Conservation (phyloP, 768 basidiomycete species). For the Boletus speciosus region DNA sequence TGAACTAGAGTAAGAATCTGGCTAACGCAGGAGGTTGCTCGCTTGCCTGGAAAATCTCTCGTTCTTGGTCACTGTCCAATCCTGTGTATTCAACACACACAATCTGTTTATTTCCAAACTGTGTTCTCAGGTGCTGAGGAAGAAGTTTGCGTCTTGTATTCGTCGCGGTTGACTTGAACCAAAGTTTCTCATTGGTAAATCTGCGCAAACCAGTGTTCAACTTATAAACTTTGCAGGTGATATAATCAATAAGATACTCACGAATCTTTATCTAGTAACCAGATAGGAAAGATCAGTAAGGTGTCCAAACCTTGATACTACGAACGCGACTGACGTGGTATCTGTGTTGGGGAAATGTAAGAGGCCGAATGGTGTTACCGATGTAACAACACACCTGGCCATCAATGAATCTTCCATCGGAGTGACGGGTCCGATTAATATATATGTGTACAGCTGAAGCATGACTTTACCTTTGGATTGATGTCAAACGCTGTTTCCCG, state of each 20-base stretch:
- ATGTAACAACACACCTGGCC: conserved; percentile 44
- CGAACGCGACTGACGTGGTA: conserved; percentile 37
- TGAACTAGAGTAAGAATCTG: neutral
- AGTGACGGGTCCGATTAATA: neutral
- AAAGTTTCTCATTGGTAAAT: conserved; percentile 37
- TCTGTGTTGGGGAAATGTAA: conserved; percentile 30
- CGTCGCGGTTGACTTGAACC: conserved; percentile 29
- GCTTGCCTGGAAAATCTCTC: conserved; percentile 61
- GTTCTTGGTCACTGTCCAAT: conserved; percentile 50
- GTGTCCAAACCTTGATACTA: neutral
- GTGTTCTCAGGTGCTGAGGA: conserved; percentile 30
- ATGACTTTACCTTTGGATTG: conserved; percentile 48
- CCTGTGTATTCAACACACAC: conserved; percentile 53
- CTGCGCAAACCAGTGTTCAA: conserved; percentile 1
- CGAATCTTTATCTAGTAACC: conserved; percentile 38
- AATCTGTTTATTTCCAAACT: conserved; percentile 45
- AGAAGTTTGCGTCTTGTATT: conserved; percentile 31
- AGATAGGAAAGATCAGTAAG: conserved; percentile 4
- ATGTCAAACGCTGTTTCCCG: conserved; percentile 71
- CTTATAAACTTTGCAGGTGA: neutral
- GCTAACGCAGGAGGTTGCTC: neutral
- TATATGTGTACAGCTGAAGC: neutral
- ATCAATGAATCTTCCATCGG: conserved; percentile 45
- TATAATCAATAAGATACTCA: conserved; percentile 17
- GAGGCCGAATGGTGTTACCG: neutral